Conservation (phyloP, 2,329 filamentous ascomycete species). For the Chaetomiaceae sp. region DNA sequence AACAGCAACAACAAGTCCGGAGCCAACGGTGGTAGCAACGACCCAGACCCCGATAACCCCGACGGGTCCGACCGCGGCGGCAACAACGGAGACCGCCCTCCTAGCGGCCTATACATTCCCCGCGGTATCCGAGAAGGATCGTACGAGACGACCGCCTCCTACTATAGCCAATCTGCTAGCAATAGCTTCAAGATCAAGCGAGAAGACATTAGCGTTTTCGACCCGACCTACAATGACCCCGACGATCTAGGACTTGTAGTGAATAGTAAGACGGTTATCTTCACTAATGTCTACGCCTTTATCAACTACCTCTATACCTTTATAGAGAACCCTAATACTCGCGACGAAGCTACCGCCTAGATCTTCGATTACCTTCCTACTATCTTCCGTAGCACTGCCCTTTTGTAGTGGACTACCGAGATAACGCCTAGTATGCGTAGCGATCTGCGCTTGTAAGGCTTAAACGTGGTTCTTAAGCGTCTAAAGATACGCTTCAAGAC, state of each 20-base stretch:
- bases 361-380: background rate
- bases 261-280: background rate
- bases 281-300: background rate
- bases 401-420: background rate
- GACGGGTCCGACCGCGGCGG: too few species aligned
- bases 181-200: background rate
- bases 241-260: background rate
- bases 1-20: too few species aligned
- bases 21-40: too few species aligned
- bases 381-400: background rate
- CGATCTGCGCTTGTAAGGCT: background rate
- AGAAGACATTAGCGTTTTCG: background rate
- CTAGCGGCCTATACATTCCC: background rate
- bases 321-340: background rate
- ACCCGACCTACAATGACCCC: background rate
- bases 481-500: background rate
- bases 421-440: background rate
- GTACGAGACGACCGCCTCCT: background rate
- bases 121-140: background rate
- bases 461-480: background rate
- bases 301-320: background rate
- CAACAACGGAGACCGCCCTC: too few species aligned
- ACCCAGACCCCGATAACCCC: too few species aligned
- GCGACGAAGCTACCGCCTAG: background rate
- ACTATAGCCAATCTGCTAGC: background rate